Conservation (phyloP, 345 rosid genomes). For the thale cress (Arabidopsis thaliana) region DNA sequence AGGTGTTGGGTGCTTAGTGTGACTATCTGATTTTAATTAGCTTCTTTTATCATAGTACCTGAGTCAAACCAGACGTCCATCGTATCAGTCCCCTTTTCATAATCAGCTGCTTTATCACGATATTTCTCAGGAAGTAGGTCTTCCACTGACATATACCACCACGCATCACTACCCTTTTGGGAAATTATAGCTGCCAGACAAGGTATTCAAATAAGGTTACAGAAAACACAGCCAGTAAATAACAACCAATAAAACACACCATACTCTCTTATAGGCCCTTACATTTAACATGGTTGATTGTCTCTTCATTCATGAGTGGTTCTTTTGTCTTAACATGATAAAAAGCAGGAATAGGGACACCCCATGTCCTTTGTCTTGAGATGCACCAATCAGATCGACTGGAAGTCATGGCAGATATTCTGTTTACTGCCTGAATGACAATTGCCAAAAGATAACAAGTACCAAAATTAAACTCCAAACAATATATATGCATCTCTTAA, state of each 20-base stretch:
- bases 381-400: slow-evolving; percentile 97
- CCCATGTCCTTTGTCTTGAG: slow-evolving; percentile 97
- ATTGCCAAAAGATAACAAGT: slow-evolving; percentile 27
- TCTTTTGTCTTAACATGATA: slow-evolving; percentile 78
- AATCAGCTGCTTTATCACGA: slow-evolving; percentile 70
- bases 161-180: slow-evolving; percentile 88
- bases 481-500: slow-evolving; percentile 11
- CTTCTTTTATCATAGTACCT: slow-evolving; percentile 50
- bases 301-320: slow-evolving; percentile 90
- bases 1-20: slow-evolving; percentile 2
- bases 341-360: slow-evolving; percentile 94
- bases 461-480: slow-evolving; percentile 21
- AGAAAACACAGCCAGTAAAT: slow-evolving; percentile 15
- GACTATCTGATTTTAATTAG: neutral
- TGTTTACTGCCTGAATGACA: slow-evolving; percentile 73
- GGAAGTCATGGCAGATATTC: slow-evolving; percentile 92
- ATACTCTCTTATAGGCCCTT: slow-evolving; percentile 45
- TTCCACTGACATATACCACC: slow-evolving; percentile 96
- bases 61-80: slow-evolving; percentile 99
- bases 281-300: slow-evolving; percentile 81
- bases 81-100: slow-evolving; percentile 92
- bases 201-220: slow-evolving; percentile 26
- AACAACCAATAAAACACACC: slow-evolving; percentile 12
- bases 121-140: slow-evolving; percentile 85
- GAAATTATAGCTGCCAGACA: slow-evolving; percentile 69